Evolutionary conservation across 768 basidiomycete species (phyloP).

Genomic region (Rhodotorula taiwanensis): DNA sequence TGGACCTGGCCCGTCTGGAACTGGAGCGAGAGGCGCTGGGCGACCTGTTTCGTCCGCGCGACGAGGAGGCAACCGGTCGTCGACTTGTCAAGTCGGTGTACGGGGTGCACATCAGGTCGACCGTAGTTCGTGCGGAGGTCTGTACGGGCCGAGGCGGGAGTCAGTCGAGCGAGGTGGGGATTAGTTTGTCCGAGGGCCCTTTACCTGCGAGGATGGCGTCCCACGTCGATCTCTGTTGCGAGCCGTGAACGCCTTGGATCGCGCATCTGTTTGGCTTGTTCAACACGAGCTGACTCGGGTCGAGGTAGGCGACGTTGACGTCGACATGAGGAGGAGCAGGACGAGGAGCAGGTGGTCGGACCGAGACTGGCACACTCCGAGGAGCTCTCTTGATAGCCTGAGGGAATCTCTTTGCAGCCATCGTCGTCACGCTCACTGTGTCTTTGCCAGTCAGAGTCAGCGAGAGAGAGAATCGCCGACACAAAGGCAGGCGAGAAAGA

Average conservation of each 20-base stretch:
- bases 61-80: conserved; percentile 24
- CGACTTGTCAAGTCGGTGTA: conserved; percentile 31
- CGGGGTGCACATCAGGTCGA: conserved; percentile 1
- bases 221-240: conserved; percentile 5
- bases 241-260: conserved; percentile 23
- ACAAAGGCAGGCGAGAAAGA: background rate
- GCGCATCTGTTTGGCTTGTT: conserved; percentile 24
- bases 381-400: too few species aligned
- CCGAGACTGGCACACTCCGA: too few species aligned
- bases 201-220: conserved; percentile 9
- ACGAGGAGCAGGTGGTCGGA: background rate
- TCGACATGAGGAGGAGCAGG: background rate
- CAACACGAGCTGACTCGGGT: conserved; percentile 8
- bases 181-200: background rate
- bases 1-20: conserved; percentile 19
- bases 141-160: background rate
- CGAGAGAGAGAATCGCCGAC: background rate
- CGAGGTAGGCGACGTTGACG: conserved; percentile 11
- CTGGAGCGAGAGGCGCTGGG: conserved; percentile 11
- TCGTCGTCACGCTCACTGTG: too few species aligned
- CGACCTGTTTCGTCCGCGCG: conserved; percentile 7
- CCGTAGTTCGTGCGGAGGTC: too few species aligned
- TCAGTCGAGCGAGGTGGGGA: background rate
- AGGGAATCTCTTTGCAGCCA: too few species aligned
- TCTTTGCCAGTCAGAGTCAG: too few species aligned